A percentile compares a stretch with the other conserved stretches of the same genome.
These are phyloP conservation scores for Fonsecaea nubica DNA, from an alignment of 2,329 filamentous ascomycete genomes.

Conservation along the genomic window DNA sequence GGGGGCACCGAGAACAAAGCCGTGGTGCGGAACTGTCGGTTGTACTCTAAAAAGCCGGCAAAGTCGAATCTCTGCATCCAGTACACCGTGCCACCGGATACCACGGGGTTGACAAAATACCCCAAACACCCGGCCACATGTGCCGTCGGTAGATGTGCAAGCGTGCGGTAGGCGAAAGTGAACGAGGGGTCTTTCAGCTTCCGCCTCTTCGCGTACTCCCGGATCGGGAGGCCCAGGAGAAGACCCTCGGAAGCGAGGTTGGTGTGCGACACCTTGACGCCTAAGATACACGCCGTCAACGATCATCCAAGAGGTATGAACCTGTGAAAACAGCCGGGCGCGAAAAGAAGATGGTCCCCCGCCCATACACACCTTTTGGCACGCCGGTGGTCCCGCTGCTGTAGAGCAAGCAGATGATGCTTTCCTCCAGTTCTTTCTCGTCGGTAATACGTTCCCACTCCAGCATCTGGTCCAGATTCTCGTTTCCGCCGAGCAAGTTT, in stretches of 20 bases:
- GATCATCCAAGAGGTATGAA: background rate
- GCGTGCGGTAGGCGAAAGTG: conserved; percentile 45
- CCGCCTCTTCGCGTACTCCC: conserved; percentile 40
- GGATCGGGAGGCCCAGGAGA: conserved; percentile 39
- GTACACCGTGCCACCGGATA: conserved; percentile 59
- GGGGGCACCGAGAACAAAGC: conserved; percentile 67
- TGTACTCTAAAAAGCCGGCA: conserved; percentile 61
- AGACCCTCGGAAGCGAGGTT: conserved; percentile 52
- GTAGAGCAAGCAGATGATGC: conserved; percentile 48
- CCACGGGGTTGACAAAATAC: conserved; percentile 56
- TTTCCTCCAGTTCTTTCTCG: conserved; percentile 53
- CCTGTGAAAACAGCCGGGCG: background rate
- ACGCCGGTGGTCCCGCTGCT: conserved; percentile 44
- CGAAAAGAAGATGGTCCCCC: background rate
- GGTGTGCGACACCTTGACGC: conserved; percentile 52
- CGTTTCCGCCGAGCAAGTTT: conserved; percentile 22
- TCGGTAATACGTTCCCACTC: conserved; percentile 64
- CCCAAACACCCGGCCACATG: conserved; percentile 58
- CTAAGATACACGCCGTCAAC: conserved; percentile 8
- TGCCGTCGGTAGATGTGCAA: conserved; percentile 56
- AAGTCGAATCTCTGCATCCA: conserved; percentile 70
- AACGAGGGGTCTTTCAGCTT: conserved; percentile 43
- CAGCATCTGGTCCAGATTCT: conserved; percentile 44
- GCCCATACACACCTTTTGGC: conserved; percentile 39
- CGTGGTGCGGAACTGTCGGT: conserved; percentile 58